Percentiles rank a stretch among this genome's conserved stretches.
phyloP scores from a whole-genome alignment of 495 filamentous ascomycete genomes.

The Oidiodendron maius region DNA sequence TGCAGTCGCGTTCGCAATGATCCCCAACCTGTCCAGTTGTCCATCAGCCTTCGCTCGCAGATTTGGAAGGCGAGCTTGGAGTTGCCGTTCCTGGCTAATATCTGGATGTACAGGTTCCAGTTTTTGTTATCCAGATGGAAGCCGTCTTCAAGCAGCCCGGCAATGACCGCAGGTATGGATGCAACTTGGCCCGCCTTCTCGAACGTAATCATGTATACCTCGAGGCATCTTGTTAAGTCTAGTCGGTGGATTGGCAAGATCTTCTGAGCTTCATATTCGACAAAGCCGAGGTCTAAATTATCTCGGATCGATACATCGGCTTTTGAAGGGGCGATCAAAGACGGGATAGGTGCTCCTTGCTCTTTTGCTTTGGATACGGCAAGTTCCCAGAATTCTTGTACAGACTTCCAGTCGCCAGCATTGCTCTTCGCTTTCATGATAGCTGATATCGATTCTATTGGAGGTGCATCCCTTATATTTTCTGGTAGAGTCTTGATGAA shows the following conservation, averaged over 20 bases:
- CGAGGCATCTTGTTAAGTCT: slow-evolving; percentile 1
- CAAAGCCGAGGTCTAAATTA: neutral
- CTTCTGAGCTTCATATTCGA: neutral
- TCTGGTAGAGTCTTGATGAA: slow-evolving; percentile 35
- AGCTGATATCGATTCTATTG: slow-evolving; percentile 54
- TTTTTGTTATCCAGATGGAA: slow-evolving; percentile 59
- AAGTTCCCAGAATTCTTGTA: slow-evolving; percentile 61
- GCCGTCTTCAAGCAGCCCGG: slow-evolving; percentile 48
- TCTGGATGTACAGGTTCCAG: slow-evolving; percentile 56
- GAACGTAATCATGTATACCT: slow-evolving; percentile 42
- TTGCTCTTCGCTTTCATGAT: slow-evolving; percentile 58
- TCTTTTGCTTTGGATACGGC: slow-evolving; percentile 45
- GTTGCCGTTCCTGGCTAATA: slow-evolving; percentile 35
- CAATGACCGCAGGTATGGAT: slow-evolving; percentile 43
- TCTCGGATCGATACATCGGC: neutral
- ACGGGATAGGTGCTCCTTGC: slow-evolving; percentile 30
- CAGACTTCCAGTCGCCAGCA: slow-evolving; percentile 48
- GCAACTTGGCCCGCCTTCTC: slow-evolving; percentile 35
- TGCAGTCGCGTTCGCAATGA: slow-evolving; percentile 24
- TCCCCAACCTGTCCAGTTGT: slow-evolving; percentile 67
- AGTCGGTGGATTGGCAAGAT: slow-evolving; percentile 6
- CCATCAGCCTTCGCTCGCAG: slow-evolving; percentile 71
- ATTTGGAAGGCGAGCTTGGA: slow-evolving; percentile 52
- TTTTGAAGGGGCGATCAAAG: neutral
- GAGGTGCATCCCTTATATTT: slow-evolving; percentile 26